Evolutionary conservation across 306 rosid species (phyloP), one percentile per base, ranked within the genome.

Genomic region (Vigna unguiculata): DNA sequence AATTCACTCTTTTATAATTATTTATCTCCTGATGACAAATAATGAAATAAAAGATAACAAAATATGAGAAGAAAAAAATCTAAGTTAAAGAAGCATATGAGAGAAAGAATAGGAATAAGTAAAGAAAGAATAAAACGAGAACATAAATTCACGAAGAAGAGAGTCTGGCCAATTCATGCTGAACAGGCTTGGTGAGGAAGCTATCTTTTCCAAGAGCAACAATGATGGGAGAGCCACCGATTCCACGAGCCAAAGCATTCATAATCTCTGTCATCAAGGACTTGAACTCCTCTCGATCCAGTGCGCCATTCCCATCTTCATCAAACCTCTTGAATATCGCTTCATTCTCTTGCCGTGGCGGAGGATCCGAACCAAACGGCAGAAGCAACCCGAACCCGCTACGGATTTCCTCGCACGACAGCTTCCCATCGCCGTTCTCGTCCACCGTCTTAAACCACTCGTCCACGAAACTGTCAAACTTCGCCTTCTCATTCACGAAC

Each of bases 221-320:
- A 16, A 81, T 74, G 45, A 88, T 49, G 1, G 97, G 96, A 5
- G 86, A 84, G 19, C 80, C 87, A 16, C 88, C 90, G 2, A 92
- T 88, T 9, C 93, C 87, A 6, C 83, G 76, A 3, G 93, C 97
- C 63, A 88, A 67, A 0, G 93, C 96, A 3, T 87, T 67, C 89
- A 92, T 72, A 21, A 89, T 85, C 72, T 92, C 93, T 1, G 24
- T 79, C 77, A 89, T 78, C 3, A 88, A 76, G 1, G 72, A 78
- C 62, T 71, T 81, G 66, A 89, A 91, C 80, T 84, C 88, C 0
- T 52, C 36, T 4, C 30, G 6, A 71, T 84, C 89, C 4, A 91
- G 80, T 4, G 25, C 24, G 10, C 87, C 96, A 6, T 85, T 87
- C 1, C 9, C 11, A 63, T 91, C 89, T 74, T 80, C 78, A 63